These are phyloP conservation scores for Lodderomyces orthopsilosis DNA, from an alignment of 1,139 yeast species.

Conservation along the genomic window DNA sequence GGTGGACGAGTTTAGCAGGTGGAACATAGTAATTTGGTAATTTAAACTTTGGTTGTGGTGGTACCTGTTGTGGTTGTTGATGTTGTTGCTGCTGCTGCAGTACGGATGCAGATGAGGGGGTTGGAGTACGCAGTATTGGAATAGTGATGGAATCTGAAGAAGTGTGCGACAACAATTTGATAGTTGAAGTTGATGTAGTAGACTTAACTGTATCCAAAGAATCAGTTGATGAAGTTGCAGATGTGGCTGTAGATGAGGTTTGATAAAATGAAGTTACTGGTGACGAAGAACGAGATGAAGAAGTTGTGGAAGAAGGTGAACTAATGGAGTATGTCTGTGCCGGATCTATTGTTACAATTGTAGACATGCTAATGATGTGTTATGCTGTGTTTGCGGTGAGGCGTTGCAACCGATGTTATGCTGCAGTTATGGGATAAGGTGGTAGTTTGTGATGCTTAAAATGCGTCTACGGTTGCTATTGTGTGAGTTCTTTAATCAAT, in stretches of 20 bases:
- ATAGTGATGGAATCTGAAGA: background rate
- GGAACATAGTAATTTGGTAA: slow-evolving; percentile 16
- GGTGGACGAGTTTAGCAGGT: slow-evolving; percentile 6
- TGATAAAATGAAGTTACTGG: background rate
- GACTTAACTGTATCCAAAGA: slow-evolving; percentile 12
- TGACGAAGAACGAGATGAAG: background rate
- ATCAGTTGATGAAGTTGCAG: slow-evolving; percentile 11
- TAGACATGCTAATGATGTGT: background rate
- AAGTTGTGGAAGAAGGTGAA: slow-evolving; percentile 1
- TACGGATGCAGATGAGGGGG: slow-evolving; percentile 3
- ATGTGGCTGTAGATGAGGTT: background rate
- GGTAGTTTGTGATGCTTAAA: background rate
- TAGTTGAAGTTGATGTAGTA: slow-evolving; percentile 12
- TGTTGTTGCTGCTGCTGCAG: background rate
- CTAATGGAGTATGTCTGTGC: slow-evolving; percentile 1
- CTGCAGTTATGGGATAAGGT: too few species aligned
- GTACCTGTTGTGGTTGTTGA: slow-evolving; percentile 3
- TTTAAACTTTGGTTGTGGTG: slow-evolving; percentile 6
- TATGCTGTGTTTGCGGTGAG: background rate
- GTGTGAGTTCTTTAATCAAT: background rate
- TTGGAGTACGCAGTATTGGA: background rate
- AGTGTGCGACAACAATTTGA: slow-evolving; percentile 8
- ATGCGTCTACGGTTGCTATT: background rate
- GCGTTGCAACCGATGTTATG: background rate
- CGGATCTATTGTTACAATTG: background rate